Percentiles rank a stretch among this genome's conserved stretches.
Conservation (phyloP, 345 rosid genomes). For the Capsella bursapastoris region DNA sequence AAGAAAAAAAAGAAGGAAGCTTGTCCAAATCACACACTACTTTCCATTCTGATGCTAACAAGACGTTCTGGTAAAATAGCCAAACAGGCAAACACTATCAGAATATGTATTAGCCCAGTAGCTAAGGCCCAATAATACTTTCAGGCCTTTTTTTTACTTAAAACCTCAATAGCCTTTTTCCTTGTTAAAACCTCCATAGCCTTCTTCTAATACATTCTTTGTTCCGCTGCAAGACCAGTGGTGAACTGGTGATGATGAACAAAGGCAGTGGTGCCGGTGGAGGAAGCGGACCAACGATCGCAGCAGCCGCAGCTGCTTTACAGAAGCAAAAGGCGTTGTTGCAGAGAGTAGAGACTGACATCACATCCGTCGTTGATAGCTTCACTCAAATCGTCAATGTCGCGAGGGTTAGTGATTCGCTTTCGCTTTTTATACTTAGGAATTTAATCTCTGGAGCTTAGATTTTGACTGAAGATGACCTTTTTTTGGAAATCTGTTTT, state of each 20-base stretch:
- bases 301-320: conserved; percentile 76
- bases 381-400: conserved; percentile 86
- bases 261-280: conserved; percentile 60
- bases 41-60: too few species aligned
- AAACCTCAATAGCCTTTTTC: too few species aligned
- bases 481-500: not conserved
- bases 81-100: not conserved
- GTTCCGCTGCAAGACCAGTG: too few species aligned
- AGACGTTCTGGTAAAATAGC: too few species aligned
- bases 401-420: conserved; percentile 54
- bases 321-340: conserved; percentile 90
- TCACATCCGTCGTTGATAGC: conserved; percentile 76
- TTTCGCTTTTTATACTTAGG: not conserved
- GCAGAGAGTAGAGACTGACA: conserved; percentile 86
- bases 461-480: not conserved
- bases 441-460: not conserved
- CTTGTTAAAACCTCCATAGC: too few species aligned
- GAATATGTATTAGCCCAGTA: not conserved
- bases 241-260: conserved; percentile 52
- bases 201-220: too few species aligned
- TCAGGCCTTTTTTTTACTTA: not conserved
- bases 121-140: not conserved
- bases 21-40: too few species aligned
- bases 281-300: conserved; percentile 79
- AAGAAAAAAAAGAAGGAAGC: too few species aligned